Evolutionary conservation across 2,329 filamentous ascomycete species (phyloP), one percentile per base, ranked within the genome.

Genomic region (Colletotrichum phormii): DNA sequence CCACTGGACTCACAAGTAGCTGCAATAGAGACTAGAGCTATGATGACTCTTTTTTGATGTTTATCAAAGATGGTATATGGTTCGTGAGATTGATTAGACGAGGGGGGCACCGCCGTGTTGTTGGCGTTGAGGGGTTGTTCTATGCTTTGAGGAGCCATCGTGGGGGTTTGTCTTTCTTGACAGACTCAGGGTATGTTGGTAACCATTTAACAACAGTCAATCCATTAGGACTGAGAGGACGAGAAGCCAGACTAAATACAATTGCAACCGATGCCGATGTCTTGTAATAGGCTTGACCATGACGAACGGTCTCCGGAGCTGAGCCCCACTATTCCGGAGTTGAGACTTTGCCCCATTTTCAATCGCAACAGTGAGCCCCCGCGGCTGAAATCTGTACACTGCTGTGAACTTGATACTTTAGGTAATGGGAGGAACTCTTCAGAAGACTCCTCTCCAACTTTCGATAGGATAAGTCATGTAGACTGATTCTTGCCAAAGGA

Each of bases 1-100:
- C 3, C 2, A 1, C 4, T 15, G 8, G 5, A 76, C 80, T 78
- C 78, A 87, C 85, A 89, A 1, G 87, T 89, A 29, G 87, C 86
- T 1, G 87, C 87, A 9, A 82, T 82, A 0, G 87, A 87, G 7
- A 86, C 84, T 7, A 88, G 78, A 3, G 82, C 70, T 0, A 89
- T 80, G 31, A 89, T 86, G 0, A 89, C 24, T 3, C 81, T 80
- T 72, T 86, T 87, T 76, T 89, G 87, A 5, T 82, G 78, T 42
- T 79, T 82, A 75, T 88, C 86, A 31, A 89, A 89, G 29, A 89
- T 86, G 75, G 82, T 89, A 74, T 85, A 86, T 0, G 85, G 86
- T 54, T 79, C 78, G 54, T 75, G 73, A 0, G 72, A 58, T 8
- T 60, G 33, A 22, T 24, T 8, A 4, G 59, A 57, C 7, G 66